A percentile compares a stretch with the other conserved stretches of the same genome.
Evolutionary conservation across 2,329 filamentous ascomycete species (phyloP).

Genomic region (Cyclaneusma minus): DNA sequence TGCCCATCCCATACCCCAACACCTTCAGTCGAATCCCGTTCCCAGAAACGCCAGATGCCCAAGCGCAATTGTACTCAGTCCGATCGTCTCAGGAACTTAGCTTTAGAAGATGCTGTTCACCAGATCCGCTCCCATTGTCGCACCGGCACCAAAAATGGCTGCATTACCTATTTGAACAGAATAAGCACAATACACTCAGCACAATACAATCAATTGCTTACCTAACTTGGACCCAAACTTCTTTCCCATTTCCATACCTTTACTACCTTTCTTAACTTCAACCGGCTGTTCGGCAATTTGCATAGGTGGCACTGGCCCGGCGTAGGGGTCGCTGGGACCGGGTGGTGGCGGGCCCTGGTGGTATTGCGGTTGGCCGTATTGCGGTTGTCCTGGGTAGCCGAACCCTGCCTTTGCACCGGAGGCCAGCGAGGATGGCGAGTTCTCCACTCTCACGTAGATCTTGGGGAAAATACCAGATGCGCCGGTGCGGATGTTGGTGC

Average conservation of each 20-base stretch:
- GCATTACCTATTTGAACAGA: no score
- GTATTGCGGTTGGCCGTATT: conserved; percentile 9
- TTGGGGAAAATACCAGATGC: conserved; percentile 90
- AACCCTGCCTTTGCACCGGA: conserved; percentile 16
- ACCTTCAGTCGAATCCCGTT: no score
- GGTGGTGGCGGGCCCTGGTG: conserved; percentile 25
- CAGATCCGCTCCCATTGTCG: conserved; percentile 77
- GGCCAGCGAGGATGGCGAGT: conserved; percentile 33
- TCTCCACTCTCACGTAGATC: conserved; percentile 67
- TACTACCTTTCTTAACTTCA: conserved; percentile 26
- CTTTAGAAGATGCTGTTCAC: conserved; percentile 76
- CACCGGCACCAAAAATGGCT: conserved; percentile 85
- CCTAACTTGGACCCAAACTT: conserved; percentile 94
- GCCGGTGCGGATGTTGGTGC: conserved; percentile 67
- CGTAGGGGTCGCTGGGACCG: conserved; percentile 44
- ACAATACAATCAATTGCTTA: no score
- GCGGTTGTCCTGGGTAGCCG: conserved; percentile 11
- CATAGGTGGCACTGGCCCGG: conserved; percentile 57
- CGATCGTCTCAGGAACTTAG: no score
- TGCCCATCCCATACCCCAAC: no score
- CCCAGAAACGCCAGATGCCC: no score
- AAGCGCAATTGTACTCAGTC: no score
- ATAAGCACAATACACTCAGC: no score
- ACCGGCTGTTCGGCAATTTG: conserved; percentile 44
- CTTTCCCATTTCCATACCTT: conserved; percentile 57